Percentiles rank a stretch among this genome's conserved stretches.
These are phyloP conservation scores for Ilex paraguariensis DNA, from an alignment of 305 asterid species.

Conservation along the genomic window DNA sequence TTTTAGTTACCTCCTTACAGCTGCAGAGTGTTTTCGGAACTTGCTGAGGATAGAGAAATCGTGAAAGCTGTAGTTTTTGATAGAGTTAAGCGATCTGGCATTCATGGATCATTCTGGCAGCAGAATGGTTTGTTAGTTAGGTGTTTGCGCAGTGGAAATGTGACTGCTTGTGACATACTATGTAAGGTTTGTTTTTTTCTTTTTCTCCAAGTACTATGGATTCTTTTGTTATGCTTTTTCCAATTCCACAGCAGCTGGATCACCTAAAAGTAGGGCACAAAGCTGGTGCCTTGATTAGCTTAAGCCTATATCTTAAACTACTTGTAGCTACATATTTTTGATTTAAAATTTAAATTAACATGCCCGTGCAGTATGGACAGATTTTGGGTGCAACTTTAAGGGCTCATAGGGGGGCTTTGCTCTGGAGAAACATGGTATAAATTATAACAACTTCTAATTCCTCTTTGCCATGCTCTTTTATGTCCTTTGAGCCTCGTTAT, in stretches of 20 bases:
- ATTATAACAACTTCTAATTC: background rate
- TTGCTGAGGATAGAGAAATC: constrained; percentile 19
- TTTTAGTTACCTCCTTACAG: constrained; percentile 12
- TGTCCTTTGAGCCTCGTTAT: background rate
- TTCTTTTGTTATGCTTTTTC: background rate
- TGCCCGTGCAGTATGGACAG: background rate
- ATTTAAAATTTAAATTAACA: no score
- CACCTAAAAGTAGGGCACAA: background rate
- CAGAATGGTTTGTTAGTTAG: constrained; percentile 20
- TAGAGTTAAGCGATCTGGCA: constrained; percentile 11
- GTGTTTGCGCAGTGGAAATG: constrained; percentile 17
- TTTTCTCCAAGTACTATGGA: background rate
- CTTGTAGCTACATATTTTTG: no score
- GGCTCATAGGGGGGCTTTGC: background rate
- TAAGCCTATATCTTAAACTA: background rate
- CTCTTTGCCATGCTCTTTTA: background rate
- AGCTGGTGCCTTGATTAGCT: background rate
- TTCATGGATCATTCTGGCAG: constrained; percentile 22
- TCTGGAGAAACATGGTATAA: background rate
- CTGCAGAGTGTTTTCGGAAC: constrained; percentile 26
- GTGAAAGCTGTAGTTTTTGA: constrained; percentile 20
- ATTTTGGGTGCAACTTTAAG: background rate
- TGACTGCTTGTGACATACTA: constrained; percentile 8
- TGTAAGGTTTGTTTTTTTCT: constrained; percentile 11
- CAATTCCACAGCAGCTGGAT: background rate